Evolutionary conservation across 306 rosid species (phyloP).

Genomic region (Nissolia schottii): DNA sequence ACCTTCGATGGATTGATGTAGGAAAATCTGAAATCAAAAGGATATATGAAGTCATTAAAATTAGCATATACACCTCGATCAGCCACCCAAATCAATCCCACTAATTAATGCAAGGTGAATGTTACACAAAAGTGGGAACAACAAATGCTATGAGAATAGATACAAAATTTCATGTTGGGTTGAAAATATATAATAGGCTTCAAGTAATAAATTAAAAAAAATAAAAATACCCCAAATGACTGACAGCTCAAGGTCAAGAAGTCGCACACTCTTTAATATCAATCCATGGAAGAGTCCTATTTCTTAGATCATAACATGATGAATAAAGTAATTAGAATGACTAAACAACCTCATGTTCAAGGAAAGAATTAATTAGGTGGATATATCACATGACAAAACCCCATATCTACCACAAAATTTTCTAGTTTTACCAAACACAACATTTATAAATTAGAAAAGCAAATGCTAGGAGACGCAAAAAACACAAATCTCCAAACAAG

Average conservation of each 20-base stretch:
- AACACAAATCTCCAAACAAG: too few relatives aligned
- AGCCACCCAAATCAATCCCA: slow-evolving; percentile 10
- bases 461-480: neutral
- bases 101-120: neutral
- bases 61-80: neutral
- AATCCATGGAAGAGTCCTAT: neutral
- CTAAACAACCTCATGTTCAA: neutral
- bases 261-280: neutral
- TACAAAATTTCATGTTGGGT: too few relatives aligned
- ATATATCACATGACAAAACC: neutral
- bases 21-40: slow-evolving; percentile 30
- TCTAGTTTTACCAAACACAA: neutral
- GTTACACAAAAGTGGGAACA: neutral
- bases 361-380: neutral
- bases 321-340: neutral
- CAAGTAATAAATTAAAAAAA: neutral
- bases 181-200: neutral
- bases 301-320: neutral
- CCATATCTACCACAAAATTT: neutral
- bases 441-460: neutral
- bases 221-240: neutral
- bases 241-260: neutral
- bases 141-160: neutral
- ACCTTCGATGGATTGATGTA: slow-evolving; percentile 17
- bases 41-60: neutral